Conservation (phyloP, 768 basidiomycete species). For the Trichaptum fuscoviolaceum region DNA sequence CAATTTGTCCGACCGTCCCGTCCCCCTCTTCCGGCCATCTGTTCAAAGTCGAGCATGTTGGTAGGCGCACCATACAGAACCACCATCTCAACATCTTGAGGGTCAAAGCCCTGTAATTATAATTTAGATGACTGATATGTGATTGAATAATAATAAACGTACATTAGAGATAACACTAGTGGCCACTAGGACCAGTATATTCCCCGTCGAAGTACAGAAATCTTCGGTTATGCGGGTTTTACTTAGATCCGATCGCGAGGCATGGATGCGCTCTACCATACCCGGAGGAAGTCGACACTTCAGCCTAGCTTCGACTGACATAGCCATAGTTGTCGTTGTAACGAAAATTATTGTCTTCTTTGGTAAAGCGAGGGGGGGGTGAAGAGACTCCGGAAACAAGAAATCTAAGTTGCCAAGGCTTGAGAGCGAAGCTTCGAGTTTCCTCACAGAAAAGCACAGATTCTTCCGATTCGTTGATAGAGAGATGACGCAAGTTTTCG, state of each 20-base stretch:
- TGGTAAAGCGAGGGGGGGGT: not conserved
- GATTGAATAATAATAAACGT: not conserved
- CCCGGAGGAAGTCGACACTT: not conserved
- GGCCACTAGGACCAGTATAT: not conserved
- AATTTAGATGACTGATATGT: not conserved
- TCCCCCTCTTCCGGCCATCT: not conserved
- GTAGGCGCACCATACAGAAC: not conserved
- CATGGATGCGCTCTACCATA: not conserved
- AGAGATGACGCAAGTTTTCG: not conserved
- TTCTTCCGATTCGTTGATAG: not conserved
- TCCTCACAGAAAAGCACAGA: not conserved
- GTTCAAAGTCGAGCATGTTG: not conserved
- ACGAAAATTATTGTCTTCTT: not conserved
- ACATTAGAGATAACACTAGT: not conserved
- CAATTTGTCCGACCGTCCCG: not conserved
- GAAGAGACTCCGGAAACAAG: not conserved
- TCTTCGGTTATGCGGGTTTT: not conserved
- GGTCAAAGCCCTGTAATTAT: not conserved
- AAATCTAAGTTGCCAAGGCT: not conserved
- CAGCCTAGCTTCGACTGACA: not conserved
- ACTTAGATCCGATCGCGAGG: not conserved
- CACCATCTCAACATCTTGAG: not conserved
- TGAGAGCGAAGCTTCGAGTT: not conserved
- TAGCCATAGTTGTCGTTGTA: not conserved
- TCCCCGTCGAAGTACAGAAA: not conserved